These are phyloP conservation scores for Chiua virens DNA, from an alignment of 768 basidiomycete species.

Conservation along the genomic window DNA sequence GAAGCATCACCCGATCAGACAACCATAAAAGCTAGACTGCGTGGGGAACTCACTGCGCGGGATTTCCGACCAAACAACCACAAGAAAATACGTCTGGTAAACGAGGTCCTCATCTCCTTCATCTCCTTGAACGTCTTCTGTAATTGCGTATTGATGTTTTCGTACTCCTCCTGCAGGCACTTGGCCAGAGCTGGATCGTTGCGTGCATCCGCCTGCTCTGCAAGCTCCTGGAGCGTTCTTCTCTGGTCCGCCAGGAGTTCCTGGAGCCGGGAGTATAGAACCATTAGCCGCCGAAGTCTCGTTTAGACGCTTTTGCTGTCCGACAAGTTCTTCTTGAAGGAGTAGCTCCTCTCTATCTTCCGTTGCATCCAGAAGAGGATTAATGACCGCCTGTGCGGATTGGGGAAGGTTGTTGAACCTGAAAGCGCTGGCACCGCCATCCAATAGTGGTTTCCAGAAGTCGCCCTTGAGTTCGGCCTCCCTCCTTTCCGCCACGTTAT, in stretches of 20 bases:
- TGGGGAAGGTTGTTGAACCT: background rate
- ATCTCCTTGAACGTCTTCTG: slow-evolving; percentile 24
- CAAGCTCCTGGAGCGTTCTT: slow-evolving; percentile 11
- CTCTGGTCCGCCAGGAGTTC: slow-evolving; percentile 18
- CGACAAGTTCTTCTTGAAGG: slow-evolving; percentile 21
- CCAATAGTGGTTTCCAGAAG: slow-evolving; percentile 23
- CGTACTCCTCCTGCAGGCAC: slow-evolving; percentile 12
- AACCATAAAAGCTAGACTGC: no score
- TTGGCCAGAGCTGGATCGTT: slow-evolving; percentile 10
- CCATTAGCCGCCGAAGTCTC: slow-evolving; percentile 24
- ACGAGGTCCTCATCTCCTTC: slow-evolving; percentile 16
- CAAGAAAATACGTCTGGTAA: slow-evolving; percentile 8
- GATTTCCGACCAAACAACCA: slow-evolving; percentile 6
- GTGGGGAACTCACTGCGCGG: slow-evolving; percentile 3
- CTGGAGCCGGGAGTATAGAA: slow-evolving; percentile 16
- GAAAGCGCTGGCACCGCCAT: background rate
- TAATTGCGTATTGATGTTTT: slow-evolving; percentile 4
- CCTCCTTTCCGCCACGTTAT: background rate
- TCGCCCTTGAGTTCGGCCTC: slow-evolving; percentile 24
- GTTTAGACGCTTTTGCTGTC: slow-evolving; percentile 12
- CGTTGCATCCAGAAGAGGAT: background rate
- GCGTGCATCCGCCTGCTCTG: slow-evolving; percentile 15
- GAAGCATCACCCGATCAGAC: background rate
- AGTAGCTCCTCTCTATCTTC: background rate
- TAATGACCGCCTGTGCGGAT: background rate